phyloP scores from a whole-genome alignment of 2,329 filamentous ascomycete genomes.

The Ciborinia camelliae region DNA sequence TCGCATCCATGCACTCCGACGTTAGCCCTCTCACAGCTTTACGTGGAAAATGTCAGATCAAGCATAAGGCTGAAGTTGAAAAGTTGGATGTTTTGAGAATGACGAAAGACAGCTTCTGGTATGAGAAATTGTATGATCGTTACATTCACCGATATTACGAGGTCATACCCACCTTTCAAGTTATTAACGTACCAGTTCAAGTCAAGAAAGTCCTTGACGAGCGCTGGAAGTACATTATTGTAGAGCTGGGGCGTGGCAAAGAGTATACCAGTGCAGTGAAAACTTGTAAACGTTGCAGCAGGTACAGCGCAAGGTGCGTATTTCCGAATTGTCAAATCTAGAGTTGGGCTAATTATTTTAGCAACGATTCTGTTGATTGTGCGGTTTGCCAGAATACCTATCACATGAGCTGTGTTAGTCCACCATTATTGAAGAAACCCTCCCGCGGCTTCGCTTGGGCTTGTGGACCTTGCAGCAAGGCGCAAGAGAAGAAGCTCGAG shows the following conservation, averaged over 20 bases:
- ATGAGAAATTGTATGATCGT: slow-evolving; percentile 93
- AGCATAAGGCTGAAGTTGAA: slow-evolving; percentile 80
- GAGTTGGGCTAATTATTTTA: slow-evolving; percentile 39
- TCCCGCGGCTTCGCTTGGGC: slow-evolving; percentile 98
- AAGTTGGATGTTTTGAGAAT: slow-evolving; percentile 83
- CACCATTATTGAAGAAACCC: slow-evolving; percentile 89
- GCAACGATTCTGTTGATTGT: slow-evolving; percentile 93
- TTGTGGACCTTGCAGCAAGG: slow-evolving; percentile 90
- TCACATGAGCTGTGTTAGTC: slow-evolving; percentile 97
- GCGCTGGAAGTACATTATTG: slow-evolving; percentile 92
- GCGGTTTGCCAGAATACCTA: slow-evolving; percentile 93
- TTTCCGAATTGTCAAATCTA: neutral
- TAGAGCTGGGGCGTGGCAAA: slow-evolving; percentile 90
- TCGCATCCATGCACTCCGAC: slow-evolving; percentile 98
- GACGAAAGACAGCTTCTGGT: slow-evolving; percentile 87
- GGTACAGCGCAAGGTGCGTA: slow-evolving; percentile 85
- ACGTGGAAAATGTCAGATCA: slow-evolving; percentile 88
- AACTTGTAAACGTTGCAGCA: slow-evolving; percentile 86
- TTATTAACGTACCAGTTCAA: slow-evolving; percentile 92
- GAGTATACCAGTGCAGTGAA: slow-evolving; percentile 96
- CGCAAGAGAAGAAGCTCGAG: slow-evolving; percentile 90
- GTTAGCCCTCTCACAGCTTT: slow-evolving; percentile 87
- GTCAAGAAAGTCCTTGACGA: slow-evolving; percentile 96
- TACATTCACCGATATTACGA: slow-evolving; percentile 99
- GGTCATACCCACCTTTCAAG: slow-evolving; percentile 83